A percentile compares a stretch with the other conserved stretches of the same genome.
These are phyloP conservation scores for Pharus latifolius DNA, from an alignment of 176 grass and related monocot species.

Conservation along the genomic window DNA sequence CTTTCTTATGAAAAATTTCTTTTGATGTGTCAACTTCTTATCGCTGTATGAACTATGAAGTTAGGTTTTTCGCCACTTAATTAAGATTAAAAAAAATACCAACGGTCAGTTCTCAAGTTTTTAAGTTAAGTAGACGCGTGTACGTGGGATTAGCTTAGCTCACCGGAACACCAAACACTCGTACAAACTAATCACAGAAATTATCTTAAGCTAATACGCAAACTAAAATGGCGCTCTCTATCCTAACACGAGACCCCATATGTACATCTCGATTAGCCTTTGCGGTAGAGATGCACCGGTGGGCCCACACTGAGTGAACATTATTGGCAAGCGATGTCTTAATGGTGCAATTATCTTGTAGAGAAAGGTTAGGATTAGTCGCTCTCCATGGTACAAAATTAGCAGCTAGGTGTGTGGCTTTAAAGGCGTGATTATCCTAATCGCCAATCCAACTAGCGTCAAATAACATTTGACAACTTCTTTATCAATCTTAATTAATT, in stretches of 20 bases:
- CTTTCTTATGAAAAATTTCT: neutral
- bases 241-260: slow-evolving; percentile 1
- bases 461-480: no score
- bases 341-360: slow-evolving; percentile 14
- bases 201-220: neutral
- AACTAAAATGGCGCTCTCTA: slow-evolving; percentile 6
- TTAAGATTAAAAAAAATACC: neutral
- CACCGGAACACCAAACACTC: neutral
- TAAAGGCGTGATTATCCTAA: slow-evolving; percentile 12
- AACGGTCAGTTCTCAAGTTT: neutral
- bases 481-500: no score
- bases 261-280: neutral
- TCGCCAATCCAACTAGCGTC: no score
- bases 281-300: slow-evolving; percentile 3
- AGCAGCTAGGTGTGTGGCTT: slow-evolving; percentile 19
- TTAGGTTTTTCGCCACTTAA: neutral
- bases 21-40: neutral
- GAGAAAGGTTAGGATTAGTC: neutral
- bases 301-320: slow-evolving; percentile 14
- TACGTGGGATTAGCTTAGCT: neutral
- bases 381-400: slow-evolving; percentile 21
- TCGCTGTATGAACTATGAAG: neutral
- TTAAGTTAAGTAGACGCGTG: neutral
- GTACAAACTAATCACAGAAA: neutral
- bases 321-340: slow-evolving; percentile 16